A percentile compares a stretch with the other conserved stretches of the same genome.
These are phyloP conservation scores for Alternaria sp. DNA, from an alignment of 2,329 filamentous ascomycete species.

Conservation along the genomic window DNA sequence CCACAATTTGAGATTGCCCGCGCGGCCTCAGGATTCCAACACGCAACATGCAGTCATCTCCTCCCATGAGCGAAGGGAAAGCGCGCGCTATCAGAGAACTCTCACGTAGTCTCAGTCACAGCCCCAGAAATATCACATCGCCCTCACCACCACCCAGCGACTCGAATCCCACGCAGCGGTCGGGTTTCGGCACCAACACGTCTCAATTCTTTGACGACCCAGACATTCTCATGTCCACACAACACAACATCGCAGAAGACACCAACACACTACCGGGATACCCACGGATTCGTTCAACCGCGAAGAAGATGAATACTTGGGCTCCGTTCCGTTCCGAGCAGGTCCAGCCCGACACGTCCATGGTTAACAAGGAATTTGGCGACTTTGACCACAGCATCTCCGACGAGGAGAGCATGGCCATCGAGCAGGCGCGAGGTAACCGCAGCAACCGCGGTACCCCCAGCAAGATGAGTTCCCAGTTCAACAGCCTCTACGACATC, in stretches of 20 bases:
- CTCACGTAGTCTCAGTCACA: conserved; percentile 47
- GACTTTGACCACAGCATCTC: conserved; percentile 54
- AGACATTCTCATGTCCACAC: conserved; percentile 51
- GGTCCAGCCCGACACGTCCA: conserved; percentile 47
- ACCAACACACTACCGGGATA: conserved; percentile 45
- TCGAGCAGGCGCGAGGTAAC: conserved; percentile 64
- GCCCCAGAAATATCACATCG: conserved; percentile 42
- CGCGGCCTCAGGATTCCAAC: conserved; percentile 24
- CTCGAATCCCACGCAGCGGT: conserved; percentile 48
- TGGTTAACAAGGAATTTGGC: conserved; percentile 51
- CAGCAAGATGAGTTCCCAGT: conserved; percentile 60
- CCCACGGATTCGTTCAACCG: conserved; percentile 49
- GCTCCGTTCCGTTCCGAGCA: conserved; percentile 48
- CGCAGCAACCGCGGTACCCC: conserved; percentile 50
- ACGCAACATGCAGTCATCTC: conserved; percentile 48
- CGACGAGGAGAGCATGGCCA: conserved; percentile 60
- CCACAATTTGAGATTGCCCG: conserved; percentile 11
- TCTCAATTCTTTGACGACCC: conserved; percentile 46
- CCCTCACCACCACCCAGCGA: conserved; percentile 45
- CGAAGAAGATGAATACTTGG: conserved; percentile 51
- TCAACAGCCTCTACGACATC: conserved; percentile 60
- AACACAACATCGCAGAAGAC: conserved; percentile 48
- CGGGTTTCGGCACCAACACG: conserved; percentile 38
- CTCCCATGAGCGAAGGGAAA: conserved; percentile 49
- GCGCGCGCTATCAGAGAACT: conserved; percentile 50